Conservation (phyloP, 2,329 filamentous ascomycete genomes). For the Scedosporium apiospermum region DNA sequence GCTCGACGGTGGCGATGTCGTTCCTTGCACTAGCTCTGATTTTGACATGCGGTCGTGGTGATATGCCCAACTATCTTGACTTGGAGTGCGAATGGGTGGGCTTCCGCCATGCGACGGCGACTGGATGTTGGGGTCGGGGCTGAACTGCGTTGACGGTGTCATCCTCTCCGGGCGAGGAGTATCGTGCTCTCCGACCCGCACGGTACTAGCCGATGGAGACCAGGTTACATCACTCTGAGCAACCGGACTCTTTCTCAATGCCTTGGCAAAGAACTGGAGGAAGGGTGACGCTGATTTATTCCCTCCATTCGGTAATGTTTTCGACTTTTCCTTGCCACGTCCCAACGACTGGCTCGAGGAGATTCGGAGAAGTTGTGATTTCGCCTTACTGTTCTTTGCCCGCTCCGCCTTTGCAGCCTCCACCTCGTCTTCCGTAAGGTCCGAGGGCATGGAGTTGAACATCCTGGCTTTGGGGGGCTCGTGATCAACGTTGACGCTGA, state of each 20-base stretch:
- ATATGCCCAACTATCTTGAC: not conserved
- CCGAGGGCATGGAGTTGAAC: not conserved
- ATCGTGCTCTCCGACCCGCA: not conserved
- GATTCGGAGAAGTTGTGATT: not conserved
- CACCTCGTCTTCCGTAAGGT: not conserved
- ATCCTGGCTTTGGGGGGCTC: not conserved
- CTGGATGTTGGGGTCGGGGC: not conserved
- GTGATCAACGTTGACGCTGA: constrained; percentile 29
- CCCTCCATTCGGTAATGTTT: not conserved
- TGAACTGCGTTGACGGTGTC: not conserved
- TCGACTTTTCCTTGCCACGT: not conserved
- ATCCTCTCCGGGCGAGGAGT: not conserved
- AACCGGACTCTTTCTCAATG: not conserved
- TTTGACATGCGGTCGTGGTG: constrained; percentile 3
- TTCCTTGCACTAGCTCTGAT: not conserved
- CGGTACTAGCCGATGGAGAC: not conserved
- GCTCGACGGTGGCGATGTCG: constrained; percentile 18
- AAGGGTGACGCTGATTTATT: not conserved
- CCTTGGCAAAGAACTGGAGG: not conserved
- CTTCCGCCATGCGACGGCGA: not conserved
- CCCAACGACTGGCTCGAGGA: not conserved
- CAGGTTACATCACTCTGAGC: not conserved
- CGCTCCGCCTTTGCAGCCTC: not conserved
- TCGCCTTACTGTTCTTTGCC: not conserved
- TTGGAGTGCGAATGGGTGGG: not conserved